Conservation (phyloP, 148 eudicot genomes). For the Dianthus caryophyllus region DNA sequence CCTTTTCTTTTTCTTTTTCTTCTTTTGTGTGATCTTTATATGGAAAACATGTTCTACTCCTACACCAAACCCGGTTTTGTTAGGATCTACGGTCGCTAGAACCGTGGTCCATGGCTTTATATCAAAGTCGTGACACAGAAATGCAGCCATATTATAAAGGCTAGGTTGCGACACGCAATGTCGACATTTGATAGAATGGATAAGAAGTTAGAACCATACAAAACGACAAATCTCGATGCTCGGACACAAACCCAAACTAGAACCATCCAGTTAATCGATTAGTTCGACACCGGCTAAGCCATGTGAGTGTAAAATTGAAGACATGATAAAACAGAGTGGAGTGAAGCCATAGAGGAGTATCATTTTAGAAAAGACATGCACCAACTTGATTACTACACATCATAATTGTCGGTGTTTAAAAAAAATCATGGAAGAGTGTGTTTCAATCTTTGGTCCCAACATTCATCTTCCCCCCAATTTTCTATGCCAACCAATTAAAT, state of each 20-base stretch:
- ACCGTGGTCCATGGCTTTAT: too few relatives aligned
- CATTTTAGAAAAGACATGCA: background rate
- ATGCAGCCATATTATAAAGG: too few relatives aligned
- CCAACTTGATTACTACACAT: background rate
- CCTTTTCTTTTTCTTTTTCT: background rate
- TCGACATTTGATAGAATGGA: too few relatives aligned
- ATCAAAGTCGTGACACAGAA: too few relatives aligned
- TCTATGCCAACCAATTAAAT: slow-evolving; percentile 10
- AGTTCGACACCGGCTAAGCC: background rate
- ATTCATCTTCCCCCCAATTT: slow-evolving; percentile 2
- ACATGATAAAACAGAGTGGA: slow-evolving; percentile 19
- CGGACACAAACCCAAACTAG: too few relatives aligned
- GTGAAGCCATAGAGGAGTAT: slow-evolving; percentile 10
- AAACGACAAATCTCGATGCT: background rate
- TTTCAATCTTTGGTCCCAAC: slow-evolving; percentile 31
- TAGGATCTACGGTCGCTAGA: too few relatives aligned
- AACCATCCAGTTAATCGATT: too few relatives aligned
- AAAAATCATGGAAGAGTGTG: slow-evolving; percentile 31
- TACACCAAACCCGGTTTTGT: too few relatives aligned
- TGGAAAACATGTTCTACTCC: background rate
- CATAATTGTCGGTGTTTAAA: slow-evolving; percentile 26
- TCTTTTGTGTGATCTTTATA: slow-evolving; percentile 11
- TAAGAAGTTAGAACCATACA: too few relatives aligned
- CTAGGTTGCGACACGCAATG: too few relatives aligned
- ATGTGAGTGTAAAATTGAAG: slow-evolving; percentile 16